These are phyloP conservation scores for Gardenia jasminoides DNA, from an alignment of 257 asterid species.

Conservation along the genomic window DNA sequence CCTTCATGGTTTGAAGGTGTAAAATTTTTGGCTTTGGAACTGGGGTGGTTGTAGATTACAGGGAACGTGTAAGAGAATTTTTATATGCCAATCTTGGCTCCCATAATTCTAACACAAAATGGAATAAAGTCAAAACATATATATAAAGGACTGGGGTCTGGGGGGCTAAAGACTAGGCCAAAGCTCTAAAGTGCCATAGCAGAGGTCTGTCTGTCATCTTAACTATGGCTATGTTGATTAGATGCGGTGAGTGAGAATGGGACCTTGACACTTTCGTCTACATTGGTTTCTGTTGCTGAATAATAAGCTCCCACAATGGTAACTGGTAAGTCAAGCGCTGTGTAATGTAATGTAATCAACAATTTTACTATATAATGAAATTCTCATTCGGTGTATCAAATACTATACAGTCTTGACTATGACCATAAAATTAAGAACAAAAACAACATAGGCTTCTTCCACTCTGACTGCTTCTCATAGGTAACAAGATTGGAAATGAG, in stretches of 20 bases:
- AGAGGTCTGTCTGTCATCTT: background rate
- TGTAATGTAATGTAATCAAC: background rate
- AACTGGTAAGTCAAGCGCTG: background rate
- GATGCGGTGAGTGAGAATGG: background rate
- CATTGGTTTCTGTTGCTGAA: background rate
- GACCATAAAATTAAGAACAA: background rate
- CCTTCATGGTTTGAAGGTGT: background rate
- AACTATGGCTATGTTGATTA: background rate
- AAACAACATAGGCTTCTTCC: background rate
- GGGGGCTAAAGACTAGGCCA: background rate
- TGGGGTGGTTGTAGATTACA: background rate
- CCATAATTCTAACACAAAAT: constrained; percentile 1
- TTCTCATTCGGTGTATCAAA: background rate
- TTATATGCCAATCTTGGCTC: constrained; percentile 5
- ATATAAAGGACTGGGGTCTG: background rate
- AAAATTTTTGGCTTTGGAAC: background rate
- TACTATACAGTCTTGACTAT: background rate
- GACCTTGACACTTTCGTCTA: background rate
- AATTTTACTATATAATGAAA: background rate
- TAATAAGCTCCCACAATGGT: background rate
- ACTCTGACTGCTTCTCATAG: no score
- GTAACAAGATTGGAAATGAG: background rate
- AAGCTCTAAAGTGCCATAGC: constrained; percentile 1
- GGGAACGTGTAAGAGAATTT: constrained; percentile 7
- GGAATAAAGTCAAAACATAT: background rate